Percentiles rank a stretch among this genome's conserved stretches.
phyloP scores from a whole-genome alignment of 352 stramenopile genomes.

The Globisporangium recalcitrans region DNA sequence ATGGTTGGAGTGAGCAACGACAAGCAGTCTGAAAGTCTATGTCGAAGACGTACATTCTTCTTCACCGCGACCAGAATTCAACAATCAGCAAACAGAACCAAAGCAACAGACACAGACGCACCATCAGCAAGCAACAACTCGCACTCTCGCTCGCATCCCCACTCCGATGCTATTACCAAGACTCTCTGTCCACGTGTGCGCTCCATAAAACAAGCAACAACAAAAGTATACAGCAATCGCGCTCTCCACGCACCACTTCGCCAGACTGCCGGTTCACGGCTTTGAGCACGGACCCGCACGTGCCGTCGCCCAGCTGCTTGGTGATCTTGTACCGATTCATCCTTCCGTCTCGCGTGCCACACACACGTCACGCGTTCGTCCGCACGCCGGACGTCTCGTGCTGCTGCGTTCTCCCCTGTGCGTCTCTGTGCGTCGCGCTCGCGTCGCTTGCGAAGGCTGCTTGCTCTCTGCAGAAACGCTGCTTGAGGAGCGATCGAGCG shows the following conservation, averaged over 20 bases:
- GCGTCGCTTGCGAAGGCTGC: neutral
- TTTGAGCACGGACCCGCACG: conserved; percentile 94
- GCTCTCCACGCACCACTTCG: conserved; percentile 74
- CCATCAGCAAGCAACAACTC: no score
- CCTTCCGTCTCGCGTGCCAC: neutral
- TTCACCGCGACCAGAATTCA: no score
- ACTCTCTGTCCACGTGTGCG: no score
- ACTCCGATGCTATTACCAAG: no score
- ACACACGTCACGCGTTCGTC: neutral
- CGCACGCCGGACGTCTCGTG: neutral
- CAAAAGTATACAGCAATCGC: neutral
- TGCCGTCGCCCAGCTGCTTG: conserved; percentile 94
- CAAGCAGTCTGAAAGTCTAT: no score
- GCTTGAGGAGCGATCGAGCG: no score
- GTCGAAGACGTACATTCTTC: no score
- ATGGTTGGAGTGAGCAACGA: no score
- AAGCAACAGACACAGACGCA: no score
- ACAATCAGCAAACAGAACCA: no score
- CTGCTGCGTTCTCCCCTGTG: neutral
- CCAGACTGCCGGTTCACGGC: conserved; percentile 91
- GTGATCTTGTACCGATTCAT: conserved; percentile 95
- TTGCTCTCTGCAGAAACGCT: neutral
- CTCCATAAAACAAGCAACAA: conserved; percentile 61
- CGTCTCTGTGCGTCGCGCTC: neutral
- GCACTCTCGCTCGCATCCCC: neutral